Base-by-base conservation (phyloP, 2,329 filamentous ascomycete species). In the Colletotrichum eremochloae region DNA sequence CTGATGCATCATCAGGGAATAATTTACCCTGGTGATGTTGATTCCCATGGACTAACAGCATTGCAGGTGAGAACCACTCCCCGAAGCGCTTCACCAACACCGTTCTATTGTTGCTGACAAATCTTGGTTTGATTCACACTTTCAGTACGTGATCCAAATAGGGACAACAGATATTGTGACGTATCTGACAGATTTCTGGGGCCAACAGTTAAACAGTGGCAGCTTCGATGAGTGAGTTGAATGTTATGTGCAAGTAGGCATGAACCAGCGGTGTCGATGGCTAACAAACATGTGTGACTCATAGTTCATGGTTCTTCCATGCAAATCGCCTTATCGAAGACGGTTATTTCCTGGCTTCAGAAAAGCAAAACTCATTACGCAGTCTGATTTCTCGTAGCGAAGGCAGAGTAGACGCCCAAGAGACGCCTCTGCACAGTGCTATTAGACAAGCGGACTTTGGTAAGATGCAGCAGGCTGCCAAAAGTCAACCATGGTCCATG, bases 301-400 rank as follows among this genome's bases (percentile, higher is more conserved):
- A 8, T 1, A 63, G 60, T 14, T 5, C 7, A 3, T 70, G 68
- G 68, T 12, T 48, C 14, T 67, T 55, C 3, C 0, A 9, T 1
- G 48, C 63, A 6, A 48, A 67, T 15, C 1, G 12, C 2, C 1
- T 1, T 5, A 14, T 67, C 3, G 20, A 6, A 1, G 15, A 5
- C 7, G 18, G 3, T 0, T 20, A 0, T 4, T 1, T 0, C 0
- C 8, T 38, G 9, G 18, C 67, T 7, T 1, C 1, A 5, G 5
- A 40, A 12, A 5, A 29, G 5, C 9, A 5, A 31, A 1, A 29
- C 1, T 9, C 44, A 2, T 5, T 67, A 2, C 31, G 38, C 15
- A 12, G 11, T 2, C 46, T 66, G 15, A 11, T 46, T 5, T 67
- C 56, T 12, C 14, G 11, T 1, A 31, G 14, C 0, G 40, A 61